Evolutionary conservation across 2,329 filamentous ascomycete species (phyloP).

Genomic region (Sporothrix brunneoviolacea): DNA sequence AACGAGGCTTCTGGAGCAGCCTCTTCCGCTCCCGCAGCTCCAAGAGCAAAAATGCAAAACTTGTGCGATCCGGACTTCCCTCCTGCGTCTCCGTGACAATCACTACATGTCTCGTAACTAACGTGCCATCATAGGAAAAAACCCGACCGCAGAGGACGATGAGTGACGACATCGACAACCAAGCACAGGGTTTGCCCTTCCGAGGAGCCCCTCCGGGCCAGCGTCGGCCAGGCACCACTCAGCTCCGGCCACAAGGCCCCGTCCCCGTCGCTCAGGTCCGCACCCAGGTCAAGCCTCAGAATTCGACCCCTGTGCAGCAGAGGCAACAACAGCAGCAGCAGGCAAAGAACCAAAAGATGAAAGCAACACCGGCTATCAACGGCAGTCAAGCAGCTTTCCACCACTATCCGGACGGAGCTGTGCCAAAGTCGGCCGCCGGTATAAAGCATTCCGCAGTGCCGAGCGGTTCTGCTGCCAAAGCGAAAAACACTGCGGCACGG

Average conservation of each 20-base stretch:
- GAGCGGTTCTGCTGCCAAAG: neutral
- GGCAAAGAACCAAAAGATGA: neutral
- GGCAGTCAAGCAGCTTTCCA: neutral
- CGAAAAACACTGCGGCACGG: conserved; percentile 16
- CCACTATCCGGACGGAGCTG: conserved; percentile 7
- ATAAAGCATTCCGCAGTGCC: neutral
- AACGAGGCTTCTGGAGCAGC: conserved; percentile 40
- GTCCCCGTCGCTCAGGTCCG: neutral
- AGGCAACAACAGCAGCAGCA: neutral
- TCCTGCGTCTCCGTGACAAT: neutral
- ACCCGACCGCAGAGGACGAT: conserved; percentile 24
- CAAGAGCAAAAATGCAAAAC: conserved; percentile 27
- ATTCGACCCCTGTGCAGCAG: neutral
- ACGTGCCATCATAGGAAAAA: conserved; percentile 25
- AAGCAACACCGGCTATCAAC: neutral
- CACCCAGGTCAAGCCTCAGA: no score
- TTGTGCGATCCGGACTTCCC: conserved; percentile 24
- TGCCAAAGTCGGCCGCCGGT: neutral
- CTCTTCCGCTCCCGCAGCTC: conserved; percentile 44
- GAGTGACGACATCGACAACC: conserved; percentile 23
- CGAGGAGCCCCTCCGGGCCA: neutral
- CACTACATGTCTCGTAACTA: conserved; percentile 7
- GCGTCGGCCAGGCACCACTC: neutral
- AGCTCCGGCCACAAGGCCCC: conserved; percentile 6
- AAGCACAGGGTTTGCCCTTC: conserved; percentile 15